A percentile compares a stretch with the other conserved stretches of the same genome.
Evolutionary conservation across 768 basidiomycete species (phyloP).

Genomic region (Tephrocybe rancida): DNA sequence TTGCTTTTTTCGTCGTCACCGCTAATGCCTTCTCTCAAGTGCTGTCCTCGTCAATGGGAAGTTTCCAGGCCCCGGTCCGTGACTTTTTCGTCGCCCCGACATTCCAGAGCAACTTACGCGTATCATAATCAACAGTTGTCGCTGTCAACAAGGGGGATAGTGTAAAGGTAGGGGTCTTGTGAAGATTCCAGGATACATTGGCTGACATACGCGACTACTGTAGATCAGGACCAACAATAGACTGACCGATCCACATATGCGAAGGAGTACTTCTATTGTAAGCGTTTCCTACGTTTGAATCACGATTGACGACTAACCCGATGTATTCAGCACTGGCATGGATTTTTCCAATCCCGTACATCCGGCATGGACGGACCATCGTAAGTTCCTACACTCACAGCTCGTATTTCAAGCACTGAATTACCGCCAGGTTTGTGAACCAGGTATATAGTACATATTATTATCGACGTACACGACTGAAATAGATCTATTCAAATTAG

Average conservation of each 20-base stretch:
- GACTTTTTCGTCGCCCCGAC: neutral
- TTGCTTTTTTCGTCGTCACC: neutral
- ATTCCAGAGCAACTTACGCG: neutral
- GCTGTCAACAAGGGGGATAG: constrained; percentile 25
- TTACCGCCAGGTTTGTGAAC: constrained; percentile 37
- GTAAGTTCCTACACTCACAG: neutral
- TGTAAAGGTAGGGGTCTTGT: constrained; percentile 17
- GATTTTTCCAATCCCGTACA: constrained; percentile 31
- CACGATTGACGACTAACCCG: neutral
- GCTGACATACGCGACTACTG: neutral
- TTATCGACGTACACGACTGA: no score
- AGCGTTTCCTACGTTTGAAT: neutral
- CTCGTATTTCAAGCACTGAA: neutral
- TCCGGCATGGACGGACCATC: constrained; percentile 35
- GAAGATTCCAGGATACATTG: neutral
- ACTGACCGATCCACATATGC: constrained; percentile 28
- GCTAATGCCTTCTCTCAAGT: constrained; percentile 11
- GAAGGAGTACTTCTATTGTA: constrained; percentile 32
- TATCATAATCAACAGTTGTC: constrained; percentile 13
- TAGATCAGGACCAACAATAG: constrained; percentile 30
- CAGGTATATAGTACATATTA: no score
- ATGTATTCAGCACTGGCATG: constrained; percentile 31
- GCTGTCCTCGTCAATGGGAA: constrained; percentile 28
- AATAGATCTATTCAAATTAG: no score
- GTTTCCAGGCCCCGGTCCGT: constrained; percentile 30